Evolutionary conservation across 805 yeast genomes (phyloP), one percentile per base, ranked within the genome.

Genomic region (Vanderwaltozyma polyspora): DNA sequence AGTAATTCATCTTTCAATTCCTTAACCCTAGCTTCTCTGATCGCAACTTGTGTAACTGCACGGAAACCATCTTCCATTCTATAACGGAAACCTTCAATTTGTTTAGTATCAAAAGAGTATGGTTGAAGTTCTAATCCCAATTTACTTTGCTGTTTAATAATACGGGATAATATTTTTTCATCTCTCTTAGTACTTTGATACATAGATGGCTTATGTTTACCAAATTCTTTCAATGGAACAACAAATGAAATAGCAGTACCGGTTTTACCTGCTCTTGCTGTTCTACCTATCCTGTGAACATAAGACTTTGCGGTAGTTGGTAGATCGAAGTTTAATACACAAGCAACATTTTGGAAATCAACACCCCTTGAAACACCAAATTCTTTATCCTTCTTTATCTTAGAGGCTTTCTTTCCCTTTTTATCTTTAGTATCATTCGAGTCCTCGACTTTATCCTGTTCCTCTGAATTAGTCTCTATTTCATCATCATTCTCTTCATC

Each of bases 351-450:
- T 49, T 73, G 78, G 67, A 91, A 91, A 61, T 91, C 98, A 26
- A 91, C 93, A 52, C 98, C 98, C 59, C 98, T 74, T 18, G 95
- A 81, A 28, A 87, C 96, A 43, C 96, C 94, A 53, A 80, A 91
- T 48, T 91, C 97, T 41, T 66, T 68, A 49, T 79, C 86, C 38
- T 70, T 66, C 37, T 62, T 64, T 5, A 51, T 42, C 32, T 44
- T 44, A 8, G 35, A 19, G 18, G 51, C 48, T 40, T 49, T 52
- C 44, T 50, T 46, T 9, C 29, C 38, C 29, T 45, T 44, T 32
- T 43, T 36, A 41, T 52, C 43, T 19, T 45, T 28, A 38, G 43
- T 36, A 43, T 45, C 41, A 35, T 35, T 31, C 16, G 18, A 34
- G 21, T 23, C 33, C 7, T 28, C 33, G 17, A 12, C 42, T 23